Evolutionary conservation across 371 early-diverging fungal genomes (phyloP).

Genomic region (Zancudomyces culisetae): DNA sequence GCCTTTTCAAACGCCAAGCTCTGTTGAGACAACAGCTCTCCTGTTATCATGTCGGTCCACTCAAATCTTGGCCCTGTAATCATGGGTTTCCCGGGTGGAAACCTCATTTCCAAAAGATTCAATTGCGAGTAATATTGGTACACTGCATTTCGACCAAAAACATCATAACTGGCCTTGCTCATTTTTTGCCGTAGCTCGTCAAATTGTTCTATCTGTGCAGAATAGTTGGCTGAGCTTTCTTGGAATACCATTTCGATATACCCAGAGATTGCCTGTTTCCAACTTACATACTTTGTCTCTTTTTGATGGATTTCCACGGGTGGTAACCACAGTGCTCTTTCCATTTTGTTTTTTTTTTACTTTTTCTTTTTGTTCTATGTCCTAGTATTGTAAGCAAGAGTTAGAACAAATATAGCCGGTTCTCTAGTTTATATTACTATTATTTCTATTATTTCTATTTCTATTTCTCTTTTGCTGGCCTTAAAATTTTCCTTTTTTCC

Average conservation of each 20-base stretch:
- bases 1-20: constrained; percentile 94
- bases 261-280: constrained; percentile 53
- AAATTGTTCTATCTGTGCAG: constrained; percentile 58
- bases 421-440: too few relatives aligned
- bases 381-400: too few relatives aligned
- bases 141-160: constrained; percentile 75
- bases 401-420: too few relatives aligned
- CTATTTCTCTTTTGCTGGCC: too few relatives aligned
- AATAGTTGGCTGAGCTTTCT: constrained; percentile 80
- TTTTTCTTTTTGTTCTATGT: too few relatives aligned
- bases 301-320: constrained; percentile 39
- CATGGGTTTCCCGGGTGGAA: constrained; percentile 61
- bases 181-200: constrained; percentile 85
- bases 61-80: not conserved
- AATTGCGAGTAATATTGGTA: constrained; percentile 91
- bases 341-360: not conserved
- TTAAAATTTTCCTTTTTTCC: too few relatives aligned
- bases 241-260: constrained; percentile 71
- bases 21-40: constrained; percentile 37
- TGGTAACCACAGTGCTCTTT: constrained; percentile 9
- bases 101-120: constrained; percentile 80
- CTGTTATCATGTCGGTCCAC: constrained; percentile 18
- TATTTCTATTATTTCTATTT: too few relatives aligned
- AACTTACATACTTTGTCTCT: constrained; percentile 76
- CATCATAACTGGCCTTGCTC: constrained; percentile 79